These are phyloP conservation scores for Vitis rotundifolia DNA, from an alignment of 164 flowering plant species.

Conservation along the genomic window DNA sequence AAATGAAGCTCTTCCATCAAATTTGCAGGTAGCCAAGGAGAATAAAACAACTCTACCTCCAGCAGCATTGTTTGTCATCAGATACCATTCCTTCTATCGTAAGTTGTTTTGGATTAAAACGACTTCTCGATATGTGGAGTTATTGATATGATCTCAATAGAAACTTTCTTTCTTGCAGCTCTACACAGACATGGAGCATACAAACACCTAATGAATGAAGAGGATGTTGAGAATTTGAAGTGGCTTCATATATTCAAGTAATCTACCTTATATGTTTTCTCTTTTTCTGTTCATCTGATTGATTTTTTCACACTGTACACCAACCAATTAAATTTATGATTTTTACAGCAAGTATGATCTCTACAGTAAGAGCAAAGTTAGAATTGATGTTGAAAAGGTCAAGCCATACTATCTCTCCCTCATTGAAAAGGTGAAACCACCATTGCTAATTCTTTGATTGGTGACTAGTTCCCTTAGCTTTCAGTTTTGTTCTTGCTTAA, in stretches of 20 bases:
- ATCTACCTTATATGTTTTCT: not conserved
- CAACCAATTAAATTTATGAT: not conserved
- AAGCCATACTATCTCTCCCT: conserved; percentile 75
- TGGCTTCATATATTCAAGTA: conserved; percentile 73
- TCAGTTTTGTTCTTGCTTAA: not conserved
- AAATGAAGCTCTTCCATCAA: not conserved
- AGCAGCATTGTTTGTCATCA: conserved; percentile 56
- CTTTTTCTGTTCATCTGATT: not conserved
- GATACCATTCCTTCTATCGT: conserved; percentile 75
- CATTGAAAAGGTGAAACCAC: conserved; percentile 50
- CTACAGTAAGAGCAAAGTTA: conserved; percentile 73
- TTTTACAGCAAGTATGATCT: conserved; percentile 63
- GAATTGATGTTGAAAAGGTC: conserved; percentile 58
- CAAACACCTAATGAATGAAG: conserved; percentile 59
- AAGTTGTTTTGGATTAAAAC: conserved; percentile 6
- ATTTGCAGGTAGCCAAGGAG: conserved; percentile 57
- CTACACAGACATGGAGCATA: conserved; percentile 59
- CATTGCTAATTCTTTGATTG: no score
- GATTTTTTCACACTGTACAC: not conserved
- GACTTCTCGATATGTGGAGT: not conserved
- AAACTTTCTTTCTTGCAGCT: conserved; percentile 26
- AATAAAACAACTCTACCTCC: conserved; percentile 60
- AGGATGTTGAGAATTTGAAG: conserved; percentile 59
- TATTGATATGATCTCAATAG: not conserved
- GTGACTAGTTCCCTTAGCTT: not conserved